Conservation (phyloP, 768 basidiomycete genomes). For the Hygrophorus pudorinus region DNA sequence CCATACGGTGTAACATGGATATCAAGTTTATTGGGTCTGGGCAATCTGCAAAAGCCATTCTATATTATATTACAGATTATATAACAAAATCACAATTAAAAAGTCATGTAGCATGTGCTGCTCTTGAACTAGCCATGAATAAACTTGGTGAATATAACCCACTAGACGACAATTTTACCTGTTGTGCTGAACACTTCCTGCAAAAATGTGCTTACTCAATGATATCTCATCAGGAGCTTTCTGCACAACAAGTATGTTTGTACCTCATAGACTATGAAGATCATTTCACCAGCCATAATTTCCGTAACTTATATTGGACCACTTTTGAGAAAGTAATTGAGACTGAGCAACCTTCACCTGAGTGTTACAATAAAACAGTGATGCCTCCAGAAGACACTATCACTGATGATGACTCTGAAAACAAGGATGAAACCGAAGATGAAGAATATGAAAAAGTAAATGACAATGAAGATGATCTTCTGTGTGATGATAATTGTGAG, state of each 20-base stretch:
- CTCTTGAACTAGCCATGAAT: conserved; percentile 24
- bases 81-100: conserved; percentile 35
- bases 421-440: no score
- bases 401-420: not conserved
- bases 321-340: conserved; percentile 20
- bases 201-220: no score
- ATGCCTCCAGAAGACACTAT: conserved; percentile 9
- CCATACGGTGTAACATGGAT: no score
- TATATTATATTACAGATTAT: conserved; percentile 42
- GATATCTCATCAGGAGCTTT: no score
- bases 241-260: no score
- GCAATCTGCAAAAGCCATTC: conserved; percentile 26
- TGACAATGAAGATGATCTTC: no score
- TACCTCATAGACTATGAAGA: conserved; percentile 31
- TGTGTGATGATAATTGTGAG: no score
- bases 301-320: conserved; percentile 24
- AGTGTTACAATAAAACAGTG: conserved; percentile 14
- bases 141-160: conserved; percentile 18
- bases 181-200: conserved; percentile 21
- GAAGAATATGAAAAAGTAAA: no score
- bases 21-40: conserved; percentile 36
- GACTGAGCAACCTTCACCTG: conserved; percentile 11
- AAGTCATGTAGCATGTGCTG: conserved; percentile 29
- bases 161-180: no score
- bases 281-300: conserved; percentile 28